These are phyloP conservation scores for Stereocaulon alpinum DNA, from an alignment of 495 filamentous ascomycete species.

Conservation along the genomic window DNA sequence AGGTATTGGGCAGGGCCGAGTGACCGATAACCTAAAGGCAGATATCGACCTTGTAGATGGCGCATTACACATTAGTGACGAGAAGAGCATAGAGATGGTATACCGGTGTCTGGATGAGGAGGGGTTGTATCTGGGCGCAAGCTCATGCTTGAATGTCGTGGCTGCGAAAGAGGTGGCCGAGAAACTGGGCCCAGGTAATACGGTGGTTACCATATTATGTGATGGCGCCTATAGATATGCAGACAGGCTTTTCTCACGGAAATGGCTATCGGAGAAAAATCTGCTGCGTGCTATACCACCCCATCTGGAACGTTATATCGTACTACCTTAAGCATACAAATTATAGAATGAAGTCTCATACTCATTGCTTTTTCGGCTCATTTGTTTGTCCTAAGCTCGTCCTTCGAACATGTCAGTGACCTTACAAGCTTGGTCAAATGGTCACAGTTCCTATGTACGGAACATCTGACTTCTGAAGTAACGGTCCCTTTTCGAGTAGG, in stretches of 20 bases:
- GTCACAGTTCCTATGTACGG: too few relatives aligned
- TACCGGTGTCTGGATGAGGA: conserved; percentile 96
- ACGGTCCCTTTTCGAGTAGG: too few relatives aligned
- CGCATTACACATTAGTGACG: conserved; percentile 77
- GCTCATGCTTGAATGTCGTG: conserved; percentile 85
- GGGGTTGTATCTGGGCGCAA: conserved; percentile 90
- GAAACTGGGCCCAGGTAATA: conserved; percentile 79
- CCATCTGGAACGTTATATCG: conserved; percentile 83
- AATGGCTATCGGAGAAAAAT: conserved; percentile 80
- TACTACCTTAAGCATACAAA: conserved; percentile 50
- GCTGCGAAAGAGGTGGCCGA: conserved; percentile 91
- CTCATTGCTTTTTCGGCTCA: too few relatives aligned
- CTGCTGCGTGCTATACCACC: conserved; percentile 74
- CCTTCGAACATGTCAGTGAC: too few relatives aligned
- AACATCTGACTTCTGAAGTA: too few relatives aligned
- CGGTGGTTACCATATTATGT: conserved; percentile 85
- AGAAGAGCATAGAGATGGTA: conserved; percentile 95
- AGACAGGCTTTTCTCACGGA: conserved; percentile 78
- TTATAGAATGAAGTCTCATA: background rate
- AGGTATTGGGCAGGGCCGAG: conserved; percentile 93
- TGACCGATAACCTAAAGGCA: conserved; percentile 83
- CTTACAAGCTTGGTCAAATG: too few relatives aligned
- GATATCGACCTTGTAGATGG: conserved; percentile 81
- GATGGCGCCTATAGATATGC: conserved; percentile 96
- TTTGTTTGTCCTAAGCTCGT: too few relatives aligned